Evolutionary conservation across 345 rosid species (phyloP), one percentile per base, ranked within the genome.

Genomic region (Anacardium occidentale): DNA sequence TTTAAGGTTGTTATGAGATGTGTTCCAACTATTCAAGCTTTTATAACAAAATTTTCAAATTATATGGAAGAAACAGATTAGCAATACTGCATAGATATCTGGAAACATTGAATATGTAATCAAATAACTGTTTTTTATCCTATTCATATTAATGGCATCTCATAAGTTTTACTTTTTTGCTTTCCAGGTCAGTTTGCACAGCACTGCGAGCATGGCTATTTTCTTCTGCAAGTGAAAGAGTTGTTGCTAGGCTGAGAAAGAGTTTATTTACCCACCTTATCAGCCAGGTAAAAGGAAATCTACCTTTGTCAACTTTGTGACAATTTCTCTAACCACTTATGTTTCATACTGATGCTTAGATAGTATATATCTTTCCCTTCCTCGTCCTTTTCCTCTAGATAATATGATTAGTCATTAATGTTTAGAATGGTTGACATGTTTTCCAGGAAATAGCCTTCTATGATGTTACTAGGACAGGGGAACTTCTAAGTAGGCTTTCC

Each of bases 381-480:
- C 18, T 5, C 11, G n/a, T n/a, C n/a, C n/a, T n/a, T n/a, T 8
- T 48, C 64, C 34, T n/a, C 55, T 37, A 2, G 42, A 37, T 21
- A 52, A 42, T 34, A 66, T 32, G 29, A 62, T 37, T 55, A 55
- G 25, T 44, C 44, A 7, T 48, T 79, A 53, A 62, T 67, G 18
- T 68, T 42, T 15, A 51, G 11, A 22, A 48, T 62, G 56, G 52
- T 48, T 69, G 37, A 61, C 45, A 48, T 62, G 15, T 26, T 75
- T 52, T 55, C 18, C 84, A 87, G 89, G 91, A 87, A 69, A 85
- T 88, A 65, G 90, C 88, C 59, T 88, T 88, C 77, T 88, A 54
- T 75, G 90, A 84, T 79, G 90, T 88, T 56, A 84, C 90, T 29
- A 69, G 88, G 73, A 88, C 92, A 2, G 92, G 92, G 45, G 92